Base-by-base conservation (phyloP, 148 eudicot species). In the Beta vulgaris region DNA sequence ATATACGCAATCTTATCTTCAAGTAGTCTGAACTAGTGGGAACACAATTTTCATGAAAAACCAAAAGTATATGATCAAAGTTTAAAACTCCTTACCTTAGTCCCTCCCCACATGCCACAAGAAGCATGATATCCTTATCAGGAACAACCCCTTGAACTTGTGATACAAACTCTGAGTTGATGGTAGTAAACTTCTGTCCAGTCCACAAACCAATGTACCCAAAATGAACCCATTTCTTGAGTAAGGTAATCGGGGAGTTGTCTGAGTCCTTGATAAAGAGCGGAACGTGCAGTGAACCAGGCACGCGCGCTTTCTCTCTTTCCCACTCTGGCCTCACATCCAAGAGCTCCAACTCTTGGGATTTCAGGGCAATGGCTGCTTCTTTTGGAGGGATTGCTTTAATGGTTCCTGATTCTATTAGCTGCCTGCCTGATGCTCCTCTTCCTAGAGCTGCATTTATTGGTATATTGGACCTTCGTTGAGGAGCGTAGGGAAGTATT, bases 181-280 rank as follows among this genome's bases (percentile, higher is more conserved):
- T 86, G 81, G 93, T 88, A 1, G 97, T 95, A 55, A 92, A 92
- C 29, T 78, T 21, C 73, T 95, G 97, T 35, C 99, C 97, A 11
- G 99, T 95, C 97, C 99, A 95, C 8, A 81, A 39, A 18, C 99
- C 99, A 86, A 95, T 92, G 84, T 95, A 95, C 53, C 99, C 99
- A 37, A 95, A 85, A 70, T 95, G 99, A 34, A 95, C 97, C 99
- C 96, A 92, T 72, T 91, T 95, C 87, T 92, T 95, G 62, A 92
- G 69, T 11, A 95, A 79, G 0, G 97, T 92, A 23, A 95, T 8
- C 16, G 81, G 87, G 51, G 97, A 75, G 26, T 69, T 81, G 40
- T 95, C 99, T 49, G 42, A 64, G 73, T 95, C 99, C 76, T 86
- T 26, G 32, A 92, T 71, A 67, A 90, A 92, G 49, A 95, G 84